Conservation (phyloP, 2,329 filamentous ascomycete species). For the Phialemoniopsis sp. region DNA sequence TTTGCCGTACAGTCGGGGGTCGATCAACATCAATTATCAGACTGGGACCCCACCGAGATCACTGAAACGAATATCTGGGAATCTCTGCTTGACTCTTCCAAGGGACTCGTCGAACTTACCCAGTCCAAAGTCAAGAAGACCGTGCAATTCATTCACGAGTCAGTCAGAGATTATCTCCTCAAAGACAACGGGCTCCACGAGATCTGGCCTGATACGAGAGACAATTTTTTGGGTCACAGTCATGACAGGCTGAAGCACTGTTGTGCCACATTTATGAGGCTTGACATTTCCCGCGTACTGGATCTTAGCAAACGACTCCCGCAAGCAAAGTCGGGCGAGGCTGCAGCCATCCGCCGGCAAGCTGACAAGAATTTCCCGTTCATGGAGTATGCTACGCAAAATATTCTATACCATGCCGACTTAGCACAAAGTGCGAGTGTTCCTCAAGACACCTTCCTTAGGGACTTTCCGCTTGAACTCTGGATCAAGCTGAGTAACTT, state of each 20-base stretch:
- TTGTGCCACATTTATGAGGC: slow-evolving; percentile 36
- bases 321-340: too few relatives aligned
- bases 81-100: slow-evolving; percentile 38
- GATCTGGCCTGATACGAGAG: slow-evolving; percentile 24
- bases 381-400: slow-evolving; percentile 36
- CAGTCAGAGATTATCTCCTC: slow-evolving; percentile 41
- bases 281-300: neutral
- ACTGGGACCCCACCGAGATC: slow-evolving; percentile 8
- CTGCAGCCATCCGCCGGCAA: neutral
- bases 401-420: slow-evolving; percentile 36
- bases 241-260: slow-evolving; percentile 39
- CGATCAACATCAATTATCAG: neutral
- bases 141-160: slow-evolving; percentile 52
- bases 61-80: slow-evolving; percentile 16
- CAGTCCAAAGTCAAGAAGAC: slow-evolving; percentile 18
- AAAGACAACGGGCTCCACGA: slow-evolving; percentile 22
- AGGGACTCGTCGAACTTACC: slow-evolving; percentile 42
- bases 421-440: slow-evolving; percentile 20
- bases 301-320: neutral
- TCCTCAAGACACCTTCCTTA: slow-evolving; percentile 23
- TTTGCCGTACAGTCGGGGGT: slow-evolving; percentile 26
- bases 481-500: slow-evolving; percentile 28
- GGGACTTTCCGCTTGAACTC: slow-evolving; percentile 14
- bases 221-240: slow-evolving; percentile 23
- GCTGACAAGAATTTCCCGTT: slow-evolving; percentile 30